Evolutionary conservation across 371 early-diverging fungal genomes (phyloP), one percentile per base, ranked within the genome.

Genomic region (Syncephalis fuscata): DNA sequence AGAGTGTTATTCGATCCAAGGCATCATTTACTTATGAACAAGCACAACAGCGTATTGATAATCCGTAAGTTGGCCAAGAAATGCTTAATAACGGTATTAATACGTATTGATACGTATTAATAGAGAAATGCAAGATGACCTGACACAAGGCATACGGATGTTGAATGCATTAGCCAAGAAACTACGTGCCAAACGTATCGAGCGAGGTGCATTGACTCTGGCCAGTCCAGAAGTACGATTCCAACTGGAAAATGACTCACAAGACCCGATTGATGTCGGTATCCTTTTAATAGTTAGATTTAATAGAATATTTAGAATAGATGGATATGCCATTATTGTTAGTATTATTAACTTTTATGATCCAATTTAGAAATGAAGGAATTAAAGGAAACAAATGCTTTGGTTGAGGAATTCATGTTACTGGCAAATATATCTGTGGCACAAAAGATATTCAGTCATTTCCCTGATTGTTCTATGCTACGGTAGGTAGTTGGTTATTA

Each of bases 361-460:
- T 21, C 51, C 56, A 49, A 7, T 32, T 11, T 32, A 32, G 87
- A 88, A 58, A 64, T 86, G 75, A 87, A 92, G 66, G 87, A 87
- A 53, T 64, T 88, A 36, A 85, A 87, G 64, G 96, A 93, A 48
- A 87, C 97, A 1, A 95, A 98, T 58, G 82, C 82, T 0, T 68
- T 99, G 9, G 91, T 99, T 22, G 99, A 99, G 65, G 99, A 99
- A 65, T 96, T 99, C 62, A 99, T 99, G 99, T 70, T 99, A 44
- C 67, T 98, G 19, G 99, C 99, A 38, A 99, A 99, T 61, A 90
- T 92, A 49, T 82, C 84, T 43, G 99, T 99, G 0, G 99, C 99
- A 0, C 64, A 79, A 55, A 86, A 87, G 57, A 91, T 99, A 25
- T 73, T 71, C 53, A 61, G 72, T 39, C 62, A 75, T 46, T 91